Evolutionary conservation across 2,329 filamentous ascomycete genomes (phyloP).

Genomic region (Aureobasidium subglaciale): DNA sequence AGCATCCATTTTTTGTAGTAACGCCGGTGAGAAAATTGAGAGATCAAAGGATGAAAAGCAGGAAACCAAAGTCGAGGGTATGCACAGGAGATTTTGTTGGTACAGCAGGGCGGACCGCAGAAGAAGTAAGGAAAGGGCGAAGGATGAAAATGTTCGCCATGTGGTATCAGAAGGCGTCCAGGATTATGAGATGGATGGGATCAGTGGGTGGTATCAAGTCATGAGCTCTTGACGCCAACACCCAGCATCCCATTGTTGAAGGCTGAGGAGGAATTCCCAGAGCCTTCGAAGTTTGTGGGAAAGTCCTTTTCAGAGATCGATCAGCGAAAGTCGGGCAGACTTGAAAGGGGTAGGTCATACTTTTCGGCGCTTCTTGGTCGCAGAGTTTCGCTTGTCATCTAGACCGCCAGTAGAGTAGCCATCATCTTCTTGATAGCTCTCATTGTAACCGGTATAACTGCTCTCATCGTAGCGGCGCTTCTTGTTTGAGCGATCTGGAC

Average conservation of each 20-base stretch:
- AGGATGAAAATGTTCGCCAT: background rate
- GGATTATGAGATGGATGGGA: background rate
- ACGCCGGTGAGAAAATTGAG: background rate
- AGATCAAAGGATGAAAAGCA: background rate
- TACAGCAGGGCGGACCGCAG: slow-evolving; percentile 7
- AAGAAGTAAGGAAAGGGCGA: background rate
- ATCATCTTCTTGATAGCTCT: slow-evolving; percentile 65
- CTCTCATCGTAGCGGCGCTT: slow-evolving; percentile 70
- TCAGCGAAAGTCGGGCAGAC: background rate
- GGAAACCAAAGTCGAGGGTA: background rate
- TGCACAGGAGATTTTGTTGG: slow-evolving; percentile 9
- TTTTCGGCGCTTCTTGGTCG: slow-evolving; percentile 52
- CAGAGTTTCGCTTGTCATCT: slow-evolving; percentile 46
- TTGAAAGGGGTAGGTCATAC: slow-evolving; percentile 10
- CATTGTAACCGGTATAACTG: slow-evolving; percentile 67
- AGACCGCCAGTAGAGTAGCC: slow-evolving; percentile 66
- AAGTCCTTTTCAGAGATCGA: slow-evolving; percentile 1
- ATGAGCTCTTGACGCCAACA: slow-evolving; percentile 14
- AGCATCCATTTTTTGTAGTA: slow-evolving; percentile 12
- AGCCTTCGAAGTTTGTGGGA: slow-evolving; percentile 7
- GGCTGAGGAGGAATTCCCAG: background rate
- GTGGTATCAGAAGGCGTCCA: slow-evolving; percentile 1
- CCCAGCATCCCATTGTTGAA: slow-evolving; percentile 14
- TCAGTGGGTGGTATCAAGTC: background rate
- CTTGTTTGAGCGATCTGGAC: slow-evolving; percentile 60